Conservation (phyloP, 495 filamentous ascomycete species). For the Xanthoparmelia taractica region DNA sequence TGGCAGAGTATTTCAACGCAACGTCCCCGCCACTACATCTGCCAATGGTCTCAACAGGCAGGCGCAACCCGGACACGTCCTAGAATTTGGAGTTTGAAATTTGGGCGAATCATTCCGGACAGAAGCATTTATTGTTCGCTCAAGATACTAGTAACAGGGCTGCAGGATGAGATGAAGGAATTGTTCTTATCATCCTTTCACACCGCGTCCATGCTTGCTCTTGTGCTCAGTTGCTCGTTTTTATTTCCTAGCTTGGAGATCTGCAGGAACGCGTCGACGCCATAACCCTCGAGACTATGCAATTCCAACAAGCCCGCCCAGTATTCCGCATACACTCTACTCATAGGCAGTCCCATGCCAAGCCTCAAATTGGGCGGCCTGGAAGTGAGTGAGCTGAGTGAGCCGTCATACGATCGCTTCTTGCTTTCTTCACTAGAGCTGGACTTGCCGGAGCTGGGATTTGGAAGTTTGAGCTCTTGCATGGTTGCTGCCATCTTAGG, state of each 20-base stretch:
- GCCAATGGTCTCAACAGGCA: not conserved
- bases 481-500: conserved; percentile 91
- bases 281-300: conserved; percentile 92
- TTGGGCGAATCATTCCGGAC: not conserved
- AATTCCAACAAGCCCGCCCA: conserved; percentile 92
- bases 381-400: conserved; percentile 67
- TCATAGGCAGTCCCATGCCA: conserved; percentile 91
- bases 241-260: conserved; percentile 97
- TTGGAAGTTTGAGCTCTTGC: conserved; percentile 59
- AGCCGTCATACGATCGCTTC: conserved; percentile 45
- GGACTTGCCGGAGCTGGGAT: conserved; percentile 21
- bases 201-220: conserved; percentile 84
- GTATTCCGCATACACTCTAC: conserved; percentile 93
- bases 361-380: conserved; percentile 81
- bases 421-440: conserved; percentile 31
- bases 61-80: not conserved
- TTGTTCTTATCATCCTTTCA: conserved; percentile 33
- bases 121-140: not conserved
- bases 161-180: not conserved
- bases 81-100: not conserved
- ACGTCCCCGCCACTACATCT: not conserved
- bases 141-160: too few species aligned
- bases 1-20: not conserved
- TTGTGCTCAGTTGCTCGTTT: conserved; percentile 87
- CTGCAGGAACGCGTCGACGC: conserved; percentile 94